Evolutionary conservation across 2,329 filamentous ascomycete genomes (phyloP), one percentile per base, ranked within the genome.

Genomic region (Ilyonectria mors-panacis): DNA sequence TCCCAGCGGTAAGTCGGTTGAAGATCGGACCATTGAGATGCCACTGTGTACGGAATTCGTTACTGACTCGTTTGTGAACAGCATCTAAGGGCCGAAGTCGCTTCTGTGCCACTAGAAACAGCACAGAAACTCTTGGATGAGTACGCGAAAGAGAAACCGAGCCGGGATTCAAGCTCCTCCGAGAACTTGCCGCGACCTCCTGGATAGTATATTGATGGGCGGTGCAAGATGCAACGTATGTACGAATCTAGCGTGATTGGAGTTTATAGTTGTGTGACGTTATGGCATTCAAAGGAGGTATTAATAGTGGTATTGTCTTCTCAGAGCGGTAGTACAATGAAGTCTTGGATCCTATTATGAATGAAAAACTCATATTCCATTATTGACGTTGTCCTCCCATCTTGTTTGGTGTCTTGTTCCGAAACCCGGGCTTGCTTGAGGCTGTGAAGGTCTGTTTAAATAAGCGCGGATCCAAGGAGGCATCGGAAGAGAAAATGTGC

Each of bases 1-100:
- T 78, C 56, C 78, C 78, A 9, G 17, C 45, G 35, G 61, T 58
- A 28, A n/a, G 60, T 63, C 6, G 44, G 7, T 47, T 23, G 35
- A 17, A 39, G 12, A 39, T 39, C 4, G 12, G 35, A 23, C 44
- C n/a, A 23, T 13, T 47, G 44, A 47, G 44, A 26, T 26, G 19
- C 44, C 19, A 47, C 10, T 47, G 44, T 23, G 44, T 23, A 47
- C 12, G 2, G 44, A 23, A 21, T 47, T 47, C 44, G n/a, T 48
- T 28, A 48, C 21, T 48, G 45, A 48, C 45, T 48, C 6, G 21
- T 48, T 17, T 48, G 21, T 48, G 45, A 13, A 48, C 17, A 48
- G 45, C 19, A 48, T 48, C 21, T 48, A 15, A 48, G 45, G 10
- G 45, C 21, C 4, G 45, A 48, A 15, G 21, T 48, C 45, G 45